These are phyloP conservation scores for Scedosporium apiospermum DNA, from an alignment of 2,329 filamentous ascomycete genomes.

Conservation along the genomic window DNA sequence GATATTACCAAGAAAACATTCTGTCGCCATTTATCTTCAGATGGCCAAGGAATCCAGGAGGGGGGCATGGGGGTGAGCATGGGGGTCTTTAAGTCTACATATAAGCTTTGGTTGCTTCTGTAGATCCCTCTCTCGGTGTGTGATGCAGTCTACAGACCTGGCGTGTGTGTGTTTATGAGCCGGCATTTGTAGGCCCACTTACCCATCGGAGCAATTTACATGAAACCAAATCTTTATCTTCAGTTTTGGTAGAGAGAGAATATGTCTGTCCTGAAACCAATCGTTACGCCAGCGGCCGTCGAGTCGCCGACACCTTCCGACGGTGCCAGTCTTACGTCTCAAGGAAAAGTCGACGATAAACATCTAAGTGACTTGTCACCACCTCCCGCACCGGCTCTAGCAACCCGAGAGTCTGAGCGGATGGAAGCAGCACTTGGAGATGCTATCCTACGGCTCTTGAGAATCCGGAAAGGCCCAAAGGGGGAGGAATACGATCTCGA, in stretches of 20 bases:
- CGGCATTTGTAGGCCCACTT: too few relatives aligned
- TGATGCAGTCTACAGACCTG: too few relatives aligned
- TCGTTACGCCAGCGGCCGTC: background rate
- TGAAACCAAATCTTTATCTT: background rate
- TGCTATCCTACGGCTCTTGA: constrained; percentile 20
- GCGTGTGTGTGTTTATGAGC: too few relatives aligned
- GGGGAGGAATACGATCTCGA: constrained; percentile 18
- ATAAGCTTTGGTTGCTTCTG: too few relatives aligned
- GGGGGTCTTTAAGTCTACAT: too few relatives aligned
- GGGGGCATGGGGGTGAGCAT: too few relatives aligned
- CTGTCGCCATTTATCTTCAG: too few relatives aligned
- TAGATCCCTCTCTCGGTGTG: too few relatives aligned
- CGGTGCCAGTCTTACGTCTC: background rate
- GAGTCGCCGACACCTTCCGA: background rate
- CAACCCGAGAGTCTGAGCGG: constrained; percentile 15
- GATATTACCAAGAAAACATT: too few relatives aligned
- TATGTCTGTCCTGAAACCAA: background rate
- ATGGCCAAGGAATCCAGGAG: too few relatives aligned
- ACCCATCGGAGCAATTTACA: too few relatives aligned
- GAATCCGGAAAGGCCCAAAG: constrained; percentile 21
- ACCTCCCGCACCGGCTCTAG: constrained; percentile 12
- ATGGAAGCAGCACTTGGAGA: constrained; percentile 23
- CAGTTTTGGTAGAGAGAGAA: background rate
- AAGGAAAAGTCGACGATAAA: background rate
- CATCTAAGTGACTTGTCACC: background rate